Evolutionary conservation across 805 yeast genomes (phyloP).

Genomic region (Teunomyces gatunensis): DNA sequence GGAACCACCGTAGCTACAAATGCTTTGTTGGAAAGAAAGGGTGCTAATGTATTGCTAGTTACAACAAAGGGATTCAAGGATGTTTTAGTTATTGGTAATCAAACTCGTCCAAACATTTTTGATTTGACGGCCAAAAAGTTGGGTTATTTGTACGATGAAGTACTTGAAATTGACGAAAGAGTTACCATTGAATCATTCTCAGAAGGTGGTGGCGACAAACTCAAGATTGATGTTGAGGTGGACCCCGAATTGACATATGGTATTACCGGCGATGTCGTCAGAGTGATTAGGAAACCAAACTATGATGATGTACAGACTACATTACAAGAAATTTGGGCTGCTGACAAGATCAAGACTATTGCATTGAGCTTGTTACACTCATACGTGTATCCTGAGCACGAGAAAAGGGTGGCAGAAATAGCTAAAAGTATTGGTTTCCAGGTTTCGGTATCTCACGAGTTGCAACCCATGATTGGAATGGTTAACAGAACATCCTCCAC

Average conservation of each 20-base stretch:
- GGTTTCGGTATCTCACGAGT: constrained; percentile 37
- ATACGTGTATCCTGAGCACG: constrained; percentile 41
- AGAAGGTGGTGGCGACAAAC: constrained; percentile 59
- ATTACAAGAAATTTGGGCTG: constrained; percentile 22
- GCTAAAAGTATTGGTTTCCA: constrained; percentile 37
- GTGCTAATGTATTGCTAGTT: constrained; percentile 79
- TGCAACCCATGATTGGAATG: constrained; percentile 45
- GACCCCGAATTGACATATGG: constrained; percentile 35
- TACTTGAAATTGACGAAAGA: constrained; percentile 85
- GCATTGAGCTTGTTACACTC: constrained; percentile 42
- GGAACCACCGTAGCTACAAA: constrained; percentile 97
- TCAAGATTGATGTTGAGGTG: constrained; percentile 13
- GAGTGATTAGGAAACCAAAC: constrained; percentile 32
- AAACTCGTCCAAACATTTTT: constrained; percentile 86
- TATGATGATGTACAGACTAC: constrained; percentile 18
- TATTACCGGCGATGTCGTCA: constrained; percentile 31
- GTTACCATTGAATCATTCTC: constrained; percentile 73
- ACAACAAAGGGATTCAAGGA: constrained; percentile 90
- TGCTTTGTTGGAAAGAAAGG: constrained; percentile 89
- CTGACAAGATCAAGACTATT: constrained; percentile 24
- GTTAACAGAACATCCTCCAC: constrained; percentile 43
- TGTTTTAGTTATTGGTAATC: constrained; percentile 81
- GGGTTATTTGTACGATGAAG: constrained; percentile 67
- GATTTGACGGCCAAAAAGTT: constrained; percentile 75
- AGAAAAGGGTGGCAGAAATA: constrained; percentile 30